phyloP scores from a whole-genome alignment of 306 rosid species.

The Rosa lucieae region DNA sequence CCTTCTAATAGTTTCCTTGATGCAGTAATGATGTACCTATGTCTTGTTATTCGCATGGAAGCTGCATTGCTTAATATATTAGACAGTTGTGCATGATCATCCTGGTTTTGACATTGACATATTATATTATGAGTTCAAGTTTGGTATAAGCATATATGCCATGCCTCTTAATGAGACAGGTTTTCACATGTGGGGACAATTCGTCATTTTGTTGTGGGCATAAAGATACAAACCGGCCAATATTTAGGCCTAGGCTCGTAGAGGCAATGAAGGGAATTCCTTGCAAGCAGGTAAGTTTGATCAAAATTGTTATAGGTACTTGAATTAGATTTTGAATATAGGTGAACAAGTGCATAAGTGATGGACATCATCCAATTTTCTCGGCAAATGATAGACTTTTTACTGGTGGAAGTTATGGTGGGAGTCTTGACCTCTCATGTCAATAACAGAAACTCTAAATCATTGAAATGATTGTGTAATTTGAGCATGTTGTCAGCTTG shows the following conservation, averaged over 20 bases:
- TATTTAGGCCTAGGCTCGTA: slow-evolving; percentile 81
- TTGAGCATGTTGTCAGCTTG: neutral
- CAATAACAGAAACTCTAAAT: neutral
- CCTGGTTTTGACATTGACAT: neutral
- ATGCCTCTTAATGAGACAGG: slow-evolving; percentile 47
- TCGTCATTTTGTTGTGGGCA: slow-evolving; percentile 90
- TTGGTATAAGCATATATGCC: slow-evolving; percentile 10
- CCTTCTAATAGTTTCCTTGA: slow-evolving; percentile 1
- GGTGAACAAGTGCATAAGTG: neutral
- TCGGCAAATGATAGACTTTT: neutral
- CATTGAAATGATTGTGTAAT: neutral
- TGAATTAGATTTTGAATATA: neutral
- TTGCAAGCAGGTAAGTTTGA: slow-evolving; percentile 75
- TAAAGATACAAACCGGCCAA: slow-evolving; percentile 74
- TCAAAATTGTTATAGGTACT: slow-evolving; percentile 1
- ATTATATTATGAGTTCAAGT: slow-evolving; percentile 2
- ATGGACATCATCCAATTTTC: neutral
- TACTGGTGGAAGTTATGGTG: neutral
- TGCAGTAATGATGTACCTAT: neutral
- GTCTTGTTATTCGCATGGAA: neutral
- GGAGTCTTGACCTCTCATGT: neutral
- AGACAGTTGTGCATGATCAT: neutral
- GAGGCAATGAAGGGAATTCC: slow-evolving; percentile 72
- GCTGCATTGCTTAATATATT: neutral
- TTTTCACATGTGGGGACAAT: slow-evolving; percentile 91